Percentiles rank a stretch among this genome's conserved stretches.
These are phyloP conservation scores for Penicillium sp. DNA, from an alignment of 2,329 filamentous ascomycete species.

Conservation along the genomic window DNA sequence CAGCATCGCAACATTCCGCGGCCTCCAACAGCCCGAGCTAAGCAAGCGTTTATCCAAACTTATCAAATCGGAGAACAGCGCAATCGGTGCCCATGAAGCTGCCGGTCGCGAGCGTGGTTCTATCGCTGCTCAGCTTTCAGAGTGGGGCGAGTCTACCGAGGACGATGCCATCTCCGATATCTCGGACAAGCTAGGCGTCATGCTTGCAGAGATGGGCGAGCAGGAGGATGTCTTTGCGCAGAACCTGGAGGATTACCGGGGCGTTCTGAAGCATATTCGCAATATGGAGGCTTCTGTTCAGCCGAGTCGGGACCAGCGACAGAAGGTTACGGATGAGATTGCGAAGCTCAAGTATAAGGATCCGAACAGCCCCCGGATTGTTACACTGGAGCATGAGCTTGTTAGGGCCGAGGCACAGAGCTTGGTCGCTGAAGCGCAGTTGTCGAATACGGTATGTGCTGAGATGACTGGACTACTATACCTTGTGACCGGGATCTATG, in stretches of 20 bases:
- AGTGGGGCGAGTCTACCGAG: constrained; percentile 91
- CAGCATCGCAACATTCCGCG: constrained; percentile 81
- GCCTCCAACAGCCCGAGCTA: constrained; percentile 80
- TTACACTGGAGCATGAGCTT: constrained; percentile 90
- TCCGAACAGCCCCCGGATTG: constrained; percentile 76
- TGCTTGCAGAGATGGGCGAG: constrained; percentile 89
- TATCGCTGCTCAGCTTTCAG: constrained; percentile 87
- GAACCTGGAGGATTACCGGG: constrained; percentile 80
- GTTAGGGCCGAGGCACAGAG: constrained; percentile 95
- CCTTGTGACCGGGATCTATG: background rate
- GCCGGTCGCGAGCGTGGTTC: constrained; percentile 80
- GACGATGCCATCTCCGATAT: constrained; percentile 88
- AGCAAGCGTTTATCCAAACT: constrained; percentile 85
- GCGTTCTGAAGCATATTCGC: constrained; percentile 82
- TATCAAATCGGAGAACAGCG: constrained; percentile 92
- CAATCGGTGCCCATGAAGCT: constrained; percentile 78
- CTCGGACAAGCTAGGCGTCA: constrained; percentile 91
- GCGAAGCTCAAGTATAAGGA: constrained; percentile 89
- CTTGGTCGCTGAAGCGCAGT: constrained; percentile 90
- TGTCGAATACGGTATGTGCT: constrained; percentile 81
- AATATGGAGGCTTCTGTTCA: constrained; percentile 96
- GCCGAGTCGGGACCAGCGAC: constrained; percentile 82
- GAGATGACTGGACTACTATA: background rate
- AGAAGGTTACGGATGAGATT: constrained; percentile 90
- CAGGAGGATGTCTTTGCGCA: constrained; percentile 89